Evolutionary conservation across 345 rosid genomes (phyloP), one percentile per base, ranked within the genome.

Genomic region (Brassica rapa): DNA sequence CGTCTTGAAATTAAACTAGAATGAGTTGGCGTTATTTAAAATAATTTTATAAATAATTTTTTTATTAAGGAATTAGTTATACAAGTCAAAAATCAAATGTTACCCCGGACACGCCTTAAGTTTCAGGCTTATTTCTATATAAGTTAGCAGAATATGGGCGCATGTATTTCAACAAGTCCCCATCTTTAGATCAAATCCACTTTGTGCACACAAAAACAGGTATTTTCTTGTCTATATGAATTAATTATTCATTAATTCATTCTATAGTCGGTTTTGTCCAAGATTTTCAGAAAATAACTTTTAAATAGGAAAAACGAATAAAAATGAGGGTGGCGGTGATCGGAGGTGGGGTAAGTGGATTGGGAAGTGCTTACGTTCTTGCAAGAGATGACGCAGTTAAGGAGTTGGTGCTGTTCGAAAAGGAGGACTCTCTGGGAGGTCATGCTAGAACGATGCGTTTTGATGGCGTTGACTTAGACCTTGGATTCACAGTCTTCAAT

Each of bases 401-500:
- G 37, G 83, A 74, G 21, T 81, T 91, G 51, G 93, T 91, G 0
- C 21, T 91, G 51, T 91, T 81, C 68, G 96, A 91, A 81, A 88
- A 85, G 80, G 93, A 91, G 14, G 83, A 84, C 0, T 49, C 71
- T 37, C 62, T 91, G 8, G 96, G 96, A 8, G 96, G 96, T 72
- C 96, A 89, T 87, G 90, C 91, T 39, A 81, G 75, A 66, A 91
- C 91, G 23, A 83, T 91, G 30, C 72, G 60, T 59, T 81, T 84
- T 1, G 86, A 86, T 56, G 90, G 83, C 59, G 76, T 85, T 66
- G 90, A 88, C 76, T 77, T 91, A 35, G 96, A 91, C 75, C 85
- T 91, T 1, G 93, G 96, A 6, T 91, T 91, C 88, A 88, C 85
- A 83, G 93, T 87, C 66, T 89, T 88, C 62, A 89, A 88, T 80